A percentile compares a stretch with the other conserved stretches of the same genome.
phyloP scores from a whole-genome alignment of 2,329 filamentous ascomycete genomes.

The Diaporthe sp. region DNA sequence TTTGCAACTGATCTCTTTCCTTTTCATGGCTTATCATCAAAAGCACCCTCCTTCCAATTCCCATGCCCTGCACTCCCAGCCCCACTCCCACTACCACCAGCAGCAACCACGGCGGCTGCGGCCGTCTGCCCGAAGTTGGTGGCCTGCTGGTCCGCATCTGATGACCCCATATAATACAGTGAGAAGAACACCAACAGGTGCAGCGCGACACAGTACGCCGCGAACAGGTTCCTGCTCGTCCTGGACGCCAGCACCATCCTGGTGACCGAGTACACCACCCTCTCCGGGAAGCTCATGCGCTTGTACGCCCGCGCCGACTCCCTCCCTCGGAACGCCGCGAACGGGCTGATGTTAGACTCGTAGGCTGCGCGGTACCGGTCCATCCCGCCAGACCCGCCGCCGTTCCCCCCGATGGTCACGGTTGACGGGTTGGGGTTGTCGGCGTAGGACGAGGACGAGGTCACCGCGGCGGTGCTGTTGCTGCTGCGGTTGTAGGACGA shows the following conservation, averaged over 20 bases:
- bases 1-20: not conserved
- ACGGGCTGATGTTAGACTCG: slow-evolving; percentile 94
- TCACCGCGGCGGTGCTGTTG: slow-evolving; percentile 55
- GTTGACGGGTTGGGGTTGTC: slow-evolving; percentile 81
- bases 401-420: slow-evolving; percentile 66
- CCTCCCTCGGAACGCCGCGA: slow-evolving; percentile 93
- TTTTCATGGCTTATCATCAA: slow-evolving; percentile 45
- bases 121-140: slow-evolving; percentile 63
- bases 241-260: slow-evolving; percentile 90
- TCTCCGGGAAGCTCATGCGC: slow-evolving; percentile 91
- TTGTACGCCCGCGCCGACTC: slow-evolving; percentile 92
- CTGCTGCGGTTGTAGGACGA: slow-evolving; percentile 87
- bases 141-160: slow-evolving; percentile 71
- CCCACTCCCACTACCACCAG: slow-evolving; percentile 48
- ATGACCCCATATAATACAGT: slow-evolving; percentile 83
- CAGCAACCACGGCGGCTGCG: slow-evolving; percentile 56
- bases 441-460: slow-evolving; percentile 69
- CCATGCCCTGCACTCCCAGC: slow-evolving; percentile 40
- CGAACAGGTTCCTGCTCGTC: slow-evolving; percentile 93
- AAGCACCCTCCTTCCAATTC: slow-evolving; percentile 72
- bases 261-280: slow-evolving; percentile 90
- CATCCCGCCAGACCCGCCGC: slow-evolving; percentile 63
- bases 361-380: slow-evolving; percentile 93
- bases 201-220: slow-evolving; percentile 87
- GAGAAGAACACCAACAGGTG: slow-evolving; percentile 89